Conservation (phyloP, 139 green algal species). For the Chlamydomonas incerta region DNA sequence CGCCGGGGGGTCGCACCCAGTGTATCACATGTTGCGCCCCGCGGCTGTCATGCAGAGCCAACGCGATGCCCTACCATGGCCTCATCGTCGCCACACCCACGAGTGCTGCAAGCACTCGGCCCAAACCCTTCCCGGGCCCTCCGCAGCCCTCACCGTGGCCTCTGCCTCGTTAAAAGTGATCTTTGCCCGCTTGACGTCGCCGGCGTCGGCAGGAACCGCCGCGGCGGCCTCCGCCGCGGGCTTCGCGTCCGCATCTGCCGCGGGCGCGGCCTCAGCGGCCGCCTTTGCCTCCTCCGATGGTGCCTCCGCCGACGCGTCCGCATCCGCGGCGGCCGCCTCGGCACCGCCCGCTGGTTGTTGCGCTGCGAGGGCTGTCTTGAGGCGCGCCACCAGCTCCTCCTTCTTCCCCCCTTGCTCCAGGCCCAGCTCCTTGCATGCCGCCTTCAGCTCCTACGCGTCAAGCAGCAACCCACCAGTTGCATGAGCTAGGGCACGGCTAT, state of each 20-base stretch:
- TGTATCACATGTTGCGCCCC: no score
- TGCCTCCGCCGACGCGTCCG: neutral
- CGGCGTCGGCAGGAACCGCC: neutral
- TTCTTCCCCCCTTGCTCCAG: constrained; percentile 36
- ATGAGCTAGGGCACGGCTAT: neutral
- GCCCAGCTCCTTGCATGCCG: constrained; percentile 33
- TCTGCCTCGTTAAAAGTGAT: constrained; percentile 18
- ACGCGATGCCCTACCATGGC: no score
- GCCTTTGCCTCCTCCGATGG: neutral
- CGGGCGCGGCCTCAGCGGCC: neutral
- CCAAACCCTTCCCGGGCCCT: no score
- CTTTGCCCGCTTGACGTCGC: neutral
- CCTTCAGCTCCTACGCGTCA: constrained; percentile 19
- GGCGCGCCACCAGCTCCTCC: constrained; percentile 15
- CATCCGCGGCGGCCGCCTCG: neutral
- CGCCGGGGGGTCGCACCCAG: no score
- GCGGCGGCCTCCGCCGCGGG: neutral
- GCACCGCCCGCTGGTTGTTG: neutral
- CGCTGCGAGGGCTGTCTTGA: constrained; percentile 7
- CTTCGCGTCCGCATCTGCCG: neutral
- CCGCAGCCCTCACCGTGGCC: no score
- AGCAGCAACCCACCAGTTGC: neutral
- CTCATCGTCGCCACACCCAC: no score
- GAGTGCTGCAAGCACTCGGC: no score
- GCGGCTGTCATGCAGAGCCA: no score